phyloP scores from a whole-genome alignment of 495 filamentous ascomycete genomes.

The Trichoderma parareesei region DNA sequence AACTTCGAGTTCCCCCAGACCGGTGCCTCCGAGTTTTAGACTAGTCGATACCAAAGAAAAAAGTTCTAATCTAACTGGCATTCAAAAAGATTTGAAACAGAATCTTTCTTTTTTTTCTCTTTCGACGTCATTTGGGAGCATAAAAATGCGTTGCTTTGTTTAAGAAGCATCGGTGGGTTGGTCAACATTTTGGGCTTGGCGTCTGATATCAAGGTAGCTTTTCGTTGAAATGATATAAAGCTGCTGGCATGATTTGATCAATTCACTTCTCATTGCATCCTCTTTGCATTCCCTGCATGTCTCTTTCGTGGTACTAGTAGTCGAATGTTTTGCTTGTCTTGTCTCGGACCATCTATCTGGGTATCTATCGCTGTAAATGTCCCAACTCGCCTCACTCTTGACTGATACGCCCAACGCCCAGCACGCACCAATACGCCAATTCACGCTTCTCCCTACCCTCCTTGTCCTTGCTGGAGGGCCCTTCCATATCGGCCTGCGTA shows the following conservation, averaged over 20 bases:
- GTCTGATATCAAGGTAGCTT: slow-evolving; percentile 10
- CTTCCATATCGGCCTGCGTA: slow-evolving; percentile 47
- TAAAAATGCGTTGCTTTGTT: slow-evolving; percentile 1
- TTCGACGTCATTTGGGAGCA: neutral
- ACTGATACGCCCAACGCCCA: slow-evolving; percentile 74
- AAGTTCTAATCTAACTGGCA: neutral
- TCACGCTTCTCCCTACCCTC: slow-evolving; percentile 54
- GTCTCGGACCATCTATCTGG: neutral
- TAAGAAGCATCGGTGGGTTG: slow-evolving; percentile 7
- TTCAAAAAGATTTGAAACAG: neutral
- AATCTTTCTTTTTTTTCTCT: neutral
- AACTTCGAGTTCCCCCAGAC: slow-evolving; percentile 95
- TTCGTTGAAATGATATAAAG: slow-evolving; percentile 6
- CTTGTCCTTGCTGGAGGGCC: slow-evolving; percentile 26
- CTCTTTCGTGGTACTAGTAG: no score
- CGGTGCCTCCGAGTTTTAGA: slow-evolving; percentile 69
- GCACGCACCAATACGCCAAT: slow-evolving; percentile 89
- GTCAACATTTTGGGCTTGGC: slow-evolving; percentile 8
- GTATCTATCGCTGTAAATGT: slow-evolving; percentile 6
- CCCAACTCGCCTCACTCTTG: slow-evolving; percentile 20
- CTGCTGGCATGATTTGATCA: slow-evolving; percentile 11
- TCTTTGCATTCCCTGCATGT: neutral
- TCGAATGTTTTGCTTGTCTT: neutral
- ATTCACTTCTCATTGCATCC: slow-evolving; percentile 1
- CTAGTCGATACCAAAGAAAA: neutral